Base-by-base conservation (phyloP, 306 rosid species). In the Rubus parviflorus region DNA sequence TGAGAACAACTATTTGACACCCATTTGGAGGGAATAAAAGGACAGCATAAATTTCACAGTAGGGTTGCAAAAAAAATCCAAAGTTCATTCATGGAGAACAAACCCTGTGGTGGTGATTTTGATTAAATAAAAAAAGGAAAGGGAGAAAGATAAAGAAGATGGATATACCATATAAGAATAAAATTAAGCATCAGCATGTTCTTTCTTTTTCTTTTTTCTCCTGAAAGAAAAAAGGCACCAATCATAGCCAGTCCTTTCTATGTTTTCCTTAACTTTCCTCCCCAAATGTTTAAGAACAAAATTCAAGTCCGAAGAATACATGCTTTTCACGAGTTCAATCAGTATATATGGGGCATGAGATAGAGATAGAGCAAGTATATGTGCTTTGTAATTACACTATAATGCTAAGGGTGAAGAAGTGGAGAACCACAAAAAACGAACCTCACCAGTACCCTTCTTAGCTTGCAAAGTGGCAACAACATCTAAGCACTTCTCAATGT, bases 381-480 rank as follows among this genome's bases (percentile, higher is more conserved):
- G 49, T 77, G 9, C 10, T 75, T 38, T 8, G 4, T 62, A 17
- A 46, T 40, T 60, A 53, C 23, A 73, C 67, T 12, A 62, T 72
- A 54, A 62, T 56, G 75, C 1, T 7, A 86, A 79, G 77, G 25
- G 22, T 60, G 22, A 46, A 57, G 51, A 66, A 46, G 35, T 19
- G 22, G 51, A 57, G 51, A 66, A 46, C 37, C 22, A 75, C 70
- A 40, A 73, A 75, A 80, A 51, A 95, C 98, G 83, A 89, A 95
- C 99, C 99, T 92, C 97, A 87, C 98, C 96, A 37, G 99, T 82
- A 73, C 89, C 96, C 93, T 92, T 90, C 94, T 91, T 90, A 85
- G 93, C 92, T 81, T 89, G 90, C 83, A 90, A 85, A 38, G 93
- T 82, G 60, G 93, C 92, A 82, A 92, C 95, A 69, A 92, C 85